Evolutionary conservation across 148 eudicot species (phyloP).

Genomic region (Heliosperma pusillum): DNA sequence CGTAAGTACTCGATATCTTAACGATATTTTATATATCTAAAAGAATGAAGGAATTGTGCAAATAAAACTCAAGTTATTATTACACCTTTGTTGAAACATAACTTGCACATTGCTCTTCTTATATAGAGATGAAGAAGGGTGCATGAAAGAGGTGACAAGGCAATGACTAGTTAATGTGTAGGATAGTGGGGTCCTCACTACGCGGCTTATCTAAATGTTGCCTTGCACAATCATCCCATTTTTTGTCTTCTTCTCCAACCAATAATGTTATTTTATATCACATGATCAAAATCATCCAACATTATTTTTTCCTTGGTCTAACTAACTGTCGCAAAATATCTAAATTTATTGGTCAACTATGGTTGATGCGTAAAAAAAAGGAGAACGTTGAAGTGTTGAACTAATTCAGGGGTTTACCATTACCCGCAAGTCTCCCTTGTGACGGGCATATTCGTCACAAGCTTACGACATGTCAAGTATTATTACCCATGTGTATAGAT

Average conservation of each 20-base stretch:
- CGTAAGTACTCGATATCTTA: not conserved
- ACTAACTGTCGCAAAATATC: not conserved
- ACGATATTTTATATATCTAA: not conserved
- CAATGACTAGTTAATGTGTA: not conserved
- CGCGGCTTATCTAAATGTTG: not conserved
- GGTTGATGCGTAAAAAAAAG: not conserved
- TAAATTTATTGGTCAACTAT: not conserved
- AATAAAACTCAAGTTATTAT: not conserved
- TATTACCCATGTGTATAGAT: no score
- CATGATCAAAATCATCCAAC: not conserved
- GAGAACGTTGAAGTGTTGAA: no score
- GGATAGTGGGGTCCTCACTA: not conserved
- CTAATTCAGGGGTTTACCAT: no score
- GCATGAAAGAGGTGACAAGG: not conserved
- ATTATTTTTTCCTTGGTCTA: not conserved
- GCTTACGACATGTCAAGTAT: no score
- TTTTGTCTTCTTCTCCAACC: not conserved
- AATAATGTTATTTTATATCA: not conserved
- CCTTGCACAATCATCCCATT: not conserved
- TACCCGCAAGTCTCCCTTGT: no score
- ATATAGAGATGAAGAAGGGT: not conserved
- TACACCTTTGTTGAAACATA: not conserved
- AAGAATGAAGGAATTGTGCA: not conserved
- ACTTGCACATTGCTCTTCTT: not conserved
- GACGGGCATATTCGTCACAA: no score